A percentile compares a stretch with the other conserved stretches of the same genome.
These are phyloP conservation scores for Coprinopsis strossmayeri DNA, from an alignment of 768 basidiomycete genomes.

Conservation along the genomic window DNA sequence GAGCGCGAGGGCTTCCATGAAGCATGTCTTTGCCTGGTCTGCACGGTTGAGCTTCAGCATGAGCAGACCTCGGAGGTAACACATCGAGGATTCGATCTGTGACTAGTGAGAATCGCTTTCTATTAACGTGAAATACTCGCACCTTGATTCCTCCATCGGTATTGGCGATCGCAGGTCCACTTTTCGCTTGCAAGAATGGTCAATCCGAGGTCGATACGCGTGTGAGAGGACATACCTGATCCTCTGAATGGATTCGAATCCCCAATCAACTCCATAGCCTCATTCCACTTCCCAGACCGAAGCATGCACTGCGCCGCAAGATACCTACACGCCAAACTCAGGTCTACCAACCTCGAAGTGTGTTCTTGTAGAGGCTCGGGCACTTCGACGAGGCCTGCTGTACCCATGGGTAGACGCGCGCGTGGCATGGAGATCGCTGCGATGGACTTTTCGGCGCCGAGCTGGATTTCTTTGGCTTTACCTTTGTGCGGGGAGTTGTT, in stretches of 20 bases:
- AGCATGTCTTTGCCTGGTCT: slow-evolving; percentile 88
- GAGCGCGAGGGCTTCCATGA: slow-evolving; percentile 90
- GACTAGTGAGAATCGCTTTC: not conserved
- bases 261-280: slow-evolving; percentile 89
- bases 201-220: not conserved
- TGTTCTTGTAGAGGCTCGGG: slow-evolving; percentile 57
- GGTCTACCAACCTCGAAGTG: slow-evolving; percentile 79
- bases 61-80: slow-evolving; percentile 85
- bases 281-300: slow-evolving; percentile 80
- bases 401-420: slow-evolving; percentile 57
- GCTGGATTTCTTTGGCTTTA: slow-evolving; percentile 53
- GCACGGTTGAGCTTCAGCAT: slow-evolving; percentile 92
- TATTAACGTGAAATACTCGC: slow-evolving; percentile 7
- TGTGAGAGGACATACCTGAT: slow-evolving; percentile 37
- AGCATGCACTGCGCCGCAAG: slow-evolving; percentile 95
- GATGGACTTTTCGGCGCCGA: slow-evolving; percentile 20
- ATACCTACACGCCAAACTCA: slow-evolving; percentile 94
- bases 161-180: slow-evolving; percentile 69
- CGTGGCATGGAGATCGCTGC: slow-evolving; percentile 34
- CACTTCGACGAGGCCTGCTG: slow-evolving; percentile 65
- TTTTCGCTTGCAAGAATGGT: slow-evolving; percentile 35
- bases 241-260: slow-evolving; percentile 85
- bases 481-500: slow-evolving; percentile 30
- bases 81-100: slow-evolving; percentile 96
- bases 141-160: slow-evolving; percentile 95